A percentile compares a stretch with the other conserved stretches of the same genome.
Evolutionary conservation across 1,139 yeast species (phyloP).

Genomic region (Geotrichum bryndzae): DNA sequence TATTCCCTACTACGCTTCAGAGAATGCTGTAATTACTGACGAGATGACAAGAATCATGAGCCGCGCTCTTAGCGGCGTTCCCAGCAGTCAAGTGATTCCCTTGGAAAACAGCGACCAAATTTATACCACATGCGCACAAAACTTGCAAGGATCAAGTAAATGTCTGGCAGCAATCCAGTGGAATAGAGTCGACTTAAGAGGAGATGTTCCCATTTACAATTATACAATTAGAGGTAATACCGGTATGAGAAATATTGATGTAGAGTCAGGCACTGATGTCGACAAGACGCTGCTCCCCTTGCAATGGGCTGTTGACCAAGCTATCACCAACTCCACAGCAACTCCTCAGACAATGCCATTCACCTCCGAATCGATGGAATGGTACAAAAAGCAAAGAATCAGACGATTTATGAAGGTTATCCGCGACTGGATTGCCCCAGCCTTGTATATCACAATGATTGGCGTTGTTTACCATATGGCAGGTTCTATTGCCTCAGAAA

Average conservation of each 20-base stretch:
- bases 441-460: conserved; percentile 34
- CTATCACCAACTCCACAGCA: conserved; percentile 29
- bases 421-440: conserved; percentile 34
- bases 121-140: conserved; percentile 30
- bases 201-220: conserved; percentile 26
- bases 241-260: conserved; percentile 29
- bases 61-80: conserved; percentile 30
- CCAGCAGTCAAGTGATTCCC: conserved; percentile 25
- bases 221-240: conserved; percentile 36
- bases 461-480: conserved; percentile 37
- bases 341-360: conserved; percentile 32
- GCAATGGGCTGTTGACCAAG: conserved; percentile 37
- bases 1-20: conserved; percentile 30
- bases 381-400: conserved; percentile 26
- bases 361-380: conserved; percentile 29
- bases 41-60: conserved; percentile 30
- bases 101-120: conserved; percentile 28
- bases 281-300: conserved; percentile 33
- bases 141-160: conserved; percentile 31
- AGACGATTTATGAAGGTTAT: conserved; percentile 29
- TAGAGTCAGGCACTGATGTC: conserved; percentile 26
- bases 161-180: conserved; percentile 37
- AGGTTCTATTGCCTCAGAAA: conserved; percentile 34
- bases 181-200: conserved; percentile 27
- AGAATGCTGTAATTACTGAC: conserved; percentile 23